Evolutionary conservation across 352 stramenopile genomes (phyloP).

Genomic region (Globisporangium yorkense): DNA sequence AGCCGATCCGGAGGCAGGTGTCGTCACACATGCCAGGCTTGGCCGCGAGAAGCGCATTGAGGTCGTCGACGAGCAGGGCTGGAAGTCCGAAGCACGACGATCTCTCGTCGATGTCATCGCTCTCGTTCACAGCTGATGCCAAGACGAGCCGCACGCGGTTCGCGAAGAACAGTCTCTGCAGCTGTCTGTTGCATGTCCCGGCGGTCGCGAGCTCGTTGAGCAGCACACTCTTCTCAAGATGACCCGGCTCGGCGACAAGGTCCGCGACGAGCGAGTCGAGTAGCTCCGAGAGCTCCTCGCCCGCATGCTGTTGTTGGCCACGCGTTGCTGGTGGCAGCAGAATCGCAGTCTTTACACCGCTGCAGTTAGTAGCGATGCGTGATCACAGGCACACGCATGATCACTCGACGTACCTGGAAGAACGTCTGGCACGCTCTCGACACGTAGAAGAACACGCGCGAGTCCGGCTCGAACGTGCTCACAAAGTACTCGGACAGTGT

Average conservation of each 20-base stretch:
- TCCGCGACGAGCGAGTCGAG: conserved; percentile 32
- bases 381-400: neutral
- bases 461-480: conserved; percentile 56
- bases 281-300: conserved; percentile 20
- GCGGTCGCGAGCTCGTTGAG: conserved; percentile 44
- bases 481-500: conserved; percentile 26
- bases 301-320: conserved; percentile 8
- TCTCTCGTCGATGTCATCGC: conserved; percentile 1
- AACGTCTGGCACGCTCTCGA: conserved; percentile 24
- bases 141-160: conserved; percentile 21
- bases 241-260: conserved; percentile 14
- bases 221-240: conserved; percentile 20
- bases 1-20: conserved; percentile 9
- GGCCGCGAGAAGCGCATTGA: conserved; percentile 17
- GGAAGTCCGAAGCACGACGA: conserved; percentile 16
- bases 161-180: conserved; percentile 50
- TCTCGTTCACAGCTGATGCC: neutral
- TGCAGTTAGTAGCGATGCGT: neutral
- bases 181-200: conserved; percentile 17
- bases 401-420: conserved; percentile 33
- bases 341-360: conserved; percentile 3
- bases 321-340: conserved; percentile 3
- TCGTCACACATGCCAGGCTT: conserved; percentile 4
- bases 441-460: conserved; percentile 54
- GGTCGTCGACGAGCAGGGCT: conserved; percentile 23